Evolutionary conservation across 768 basidiomycete genomes (phyloP), one percentile per base, ranked within the genome.

Genomic region (Mycena rosella): DNA sequence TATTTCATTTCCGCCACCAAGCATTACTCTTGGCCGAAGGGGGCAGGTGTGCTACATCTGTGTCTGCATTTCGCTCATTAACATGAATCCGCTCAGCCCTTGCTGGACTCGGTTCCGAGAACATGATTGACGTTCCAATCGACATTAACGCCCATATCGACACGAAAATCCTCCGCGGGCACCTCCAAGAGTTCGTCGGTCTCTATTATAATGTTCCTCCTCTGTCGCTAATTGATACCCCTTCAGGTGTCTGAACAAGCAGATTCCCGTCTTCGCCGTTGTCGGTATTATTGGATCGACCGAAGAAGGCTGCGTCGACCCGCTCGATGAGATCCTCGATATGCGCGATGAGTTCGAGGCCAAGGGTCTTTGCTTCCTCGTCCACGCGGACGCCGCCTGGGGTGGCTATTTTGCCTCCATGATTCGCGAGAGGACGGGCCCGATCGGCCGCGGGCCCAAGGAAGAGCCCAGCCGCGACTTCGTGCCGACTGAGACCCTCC

Each of bases 21-120:
- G 20, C 83, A 85, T 72, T 84, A 82, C 61, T 85, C 84, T 4
- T 86, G 85, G 85, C 82, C 83, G 15, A 86, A 86, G 69, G 78
- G 77, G 22, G 79, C 82, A 26, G 81, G 84, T 84, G 65, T 54
- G 77, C 74, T 38, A 26, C 27, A 51, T 63, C 15, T 51, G 20
- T 62, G 24, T 60, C 36, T 27, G 34, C 51, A 47, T 49, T 11
- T 56, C 34, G 22, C 20, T 42, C 22, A 45, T 56, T 60, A 27
- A 52, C 45, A 30, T 61, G 45, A 51, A 63, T 55, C 52, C 20
- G 17, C 29, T 29, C 29, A 86, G 85, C 82, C 13, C 58, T 85
- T 30, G 75, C 80, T 38, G 84, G 85, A 10, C 78, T 86, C 24
- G 85, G 85, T 2, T 79, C 79, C 14, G 69, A 75, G 30, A 83